These are phyloP conservation scores for Oryza nivara DNA, from an alignment of 176 grass and related monocot genomes.

Conservation along the genomic window DNA sequence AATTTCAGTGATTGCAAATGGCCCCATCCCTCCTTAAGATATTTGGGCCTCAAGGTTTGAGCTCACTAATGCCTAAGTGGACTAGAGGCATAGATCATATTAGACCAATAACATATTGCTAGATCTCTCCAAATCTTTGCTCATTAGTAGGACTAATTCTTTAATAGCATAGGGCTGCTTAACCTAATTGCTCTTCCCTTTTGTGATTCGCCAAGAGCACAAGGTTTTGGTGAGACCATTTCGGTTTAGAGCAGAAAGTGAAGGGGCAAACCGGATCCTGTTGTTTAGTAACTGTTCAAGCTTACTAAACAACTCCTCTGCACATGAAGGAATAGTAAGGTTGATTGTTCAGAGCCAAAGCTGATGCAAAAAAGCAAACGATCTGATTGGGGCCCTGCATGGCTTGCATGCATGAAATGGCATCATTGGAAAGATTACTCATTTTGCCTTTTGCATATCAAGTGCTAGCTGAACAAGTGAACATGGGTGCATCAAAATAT, in stretches of 20 bases:
- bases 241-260: conserved; percentile 16
- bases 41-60: conserved; percentile 15
- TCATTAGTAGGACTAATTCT: background rate
- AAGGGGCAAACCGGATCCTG: conserved; percentile 31
- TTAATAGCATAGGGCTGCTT: conserved; percentile 2
- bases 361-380: background rate
- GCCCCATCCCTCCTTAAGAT: background rate
- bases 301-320: conserved; percentile 38
- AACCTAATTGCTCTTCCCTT: conserved; percentile 4
- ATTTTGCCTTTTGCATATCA: background rate
- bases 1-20: conserved; percentile 4
- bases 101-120: conserved; percentile 15
- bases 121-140: conserved; percentile 40
- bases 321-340: conserved; percentile 37
- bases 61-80: conserved; percentile 7
- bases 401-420: background rate
- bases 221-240: conserved; percentile 14
- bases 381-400: conserved; percentile 6
- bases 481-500: background rate
- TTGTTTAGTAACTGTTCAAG: conserved; percentile 7
- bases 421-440: conserved; percentile 25
- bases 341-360: conserved; percentile 31
- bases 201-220: conserved; percentile 8
- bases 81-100: conserved; percentile 1
- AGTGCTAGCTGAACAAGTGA: background rate